A percentile compares a stretch with the other conserved stretches of the same genome.
phyloP scores from a whole-genome alignment of 495 filamentous ascomycete genomes.

The Penicillium nucicola region DNA sequence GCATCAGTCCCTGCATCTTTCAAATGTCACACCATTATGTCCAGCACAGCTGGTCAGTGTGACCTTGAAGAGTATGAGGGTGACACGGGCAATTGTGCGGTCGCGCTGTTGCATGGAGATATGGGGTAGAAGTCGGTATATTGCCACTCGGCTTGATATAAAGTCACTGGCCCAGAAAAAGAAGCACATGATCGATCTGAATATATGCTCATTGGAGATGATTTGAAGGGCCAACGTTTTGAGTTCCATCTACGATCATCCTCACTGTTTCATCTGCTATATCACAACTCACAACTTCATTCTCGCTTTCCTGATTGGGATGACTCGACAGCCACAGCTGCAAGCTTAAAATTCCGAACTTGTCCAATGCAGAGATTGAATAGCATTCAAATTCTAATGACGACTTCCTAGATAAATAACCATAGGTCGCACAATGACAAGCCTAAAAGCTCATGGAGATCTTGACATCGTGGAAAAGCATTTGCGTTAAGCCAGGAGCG shows the following conservation, averaged over 20 bases:
- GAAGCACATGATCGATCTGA: neutral
- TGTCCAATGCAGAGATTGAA: neutral
- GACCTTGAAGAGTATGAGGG: constrained; percentile 14
- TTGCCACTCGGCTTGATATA: neutral
- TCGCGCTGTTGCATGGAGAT: constrained; percentile 16
- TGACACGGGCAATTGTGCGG: constrained; percentile 15
- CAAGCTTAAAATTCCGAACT: neutral
- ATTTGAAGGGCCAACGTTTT: neutral
- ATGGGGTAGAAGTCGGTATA: constrained; percentile 4
- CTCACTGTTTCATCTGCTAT: neutral
- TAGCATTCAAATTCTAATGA: constrained; percentile 1
- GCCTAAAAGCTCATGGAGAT: constrained; percentile 9
- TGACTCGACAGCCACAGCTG: neutral
- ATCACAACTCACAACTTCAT: no score
- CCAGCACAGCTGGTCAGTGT: constrained; percentile 16
- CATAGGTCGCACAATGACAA: constrained; percentile 24
- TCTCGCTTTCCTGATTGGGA: neutral
- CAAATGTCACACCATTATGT: constrained; percentile 17
- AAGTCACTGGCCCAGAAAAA: neutral
- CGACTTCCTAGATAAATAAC: neutral
- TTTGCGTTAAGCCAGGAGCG: neutral
- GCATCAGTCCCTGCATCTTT: constrained; percentile 21
- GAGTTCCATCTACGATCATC: neutral
- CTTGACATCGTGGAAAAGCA: constrained; percentile 15
- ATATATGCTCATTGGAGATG: neutral